phyloP scores from a whole-genome alignment of 2,329 filamentous ascomycete species.

The Fusarium sp. region DNA sequence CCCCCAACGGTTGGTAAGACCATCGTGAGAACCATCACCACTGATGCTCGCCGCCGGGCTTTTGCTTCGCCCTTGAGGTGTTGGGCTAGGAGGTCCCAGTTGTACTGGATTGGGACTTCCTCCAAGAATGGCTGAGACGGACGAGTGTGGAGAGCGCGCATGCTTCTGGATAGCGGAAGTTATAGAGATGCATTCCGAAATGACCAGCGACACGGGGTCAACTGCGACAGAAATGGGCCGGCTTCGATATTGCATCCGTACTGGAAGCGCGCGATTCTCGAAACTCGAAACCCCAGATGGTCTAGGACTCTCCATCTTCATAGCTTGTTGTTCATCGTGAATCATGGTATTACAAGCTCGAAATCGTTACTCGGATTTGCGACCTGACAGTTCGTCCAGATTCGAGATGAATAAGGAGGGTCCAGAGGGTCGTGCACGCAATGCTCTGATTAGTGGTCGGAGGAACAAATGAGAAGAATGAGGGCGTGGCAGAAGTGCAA shows the following conservation, averaged over 20 bases:
- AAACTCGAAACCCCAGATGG: slow-evolving; percentile 38
- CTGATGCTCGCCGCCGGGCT: slow-evolving; percentile 53
- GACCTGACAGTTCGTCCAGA: slow-evolving; percentile 22
- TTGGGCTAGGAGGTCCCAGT: slow-evolving; percentile 63
- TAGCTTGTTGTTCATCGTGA: slow-evolving; percentile 49
- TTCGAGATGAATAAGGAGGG: slow-evolving; percentile 5
- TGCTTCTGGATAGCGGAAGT: slow-evolving; percentile 99
- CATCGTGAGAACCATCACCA: slow-evolving; percentile 65
- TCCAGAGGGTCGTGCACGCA: slow-evolving; percentile 12
- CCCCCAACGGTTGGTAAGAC: slow-evolving; percentile 88
- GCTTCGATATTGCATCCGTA: slow-evolving; percentile 70
- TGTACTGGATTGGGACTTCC: slow-evolving; percentile 74
- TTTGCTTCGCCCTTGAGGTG: slow-evolving; percentile 59
- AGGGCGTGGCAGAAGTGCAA: slow-evolving; percentile 16
- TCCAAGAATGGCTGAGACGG: slow-evolving; percentile 93
- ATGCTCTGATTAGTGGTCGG: slow-evolving; percentile 13
- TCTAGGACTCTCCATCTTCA: slow-evolving; percentile 48
- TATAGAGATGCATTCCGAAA: slow-evolving; percentile 98
- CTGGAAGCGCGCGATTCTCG: slow-evolving; percentile 51
- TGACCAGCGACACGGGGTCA: slow-evolving; percentile 91
- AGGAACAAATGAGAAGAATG: slow-evolving; percentile 2
- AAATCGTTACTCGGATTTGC: slow-evolving; percentile 35
- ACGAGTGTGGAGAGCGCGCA: slow-evolving; percentile 94
- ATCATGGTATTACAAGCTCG: slow-evolving; percentile 50
- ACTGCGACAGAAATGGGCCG: slow-evolving; percentile 82